phyloP scores from a whole-genome alignment of 2,329 filamentous ascomycete genomes.

The Dactylonectria macrodidyma region DNA sequence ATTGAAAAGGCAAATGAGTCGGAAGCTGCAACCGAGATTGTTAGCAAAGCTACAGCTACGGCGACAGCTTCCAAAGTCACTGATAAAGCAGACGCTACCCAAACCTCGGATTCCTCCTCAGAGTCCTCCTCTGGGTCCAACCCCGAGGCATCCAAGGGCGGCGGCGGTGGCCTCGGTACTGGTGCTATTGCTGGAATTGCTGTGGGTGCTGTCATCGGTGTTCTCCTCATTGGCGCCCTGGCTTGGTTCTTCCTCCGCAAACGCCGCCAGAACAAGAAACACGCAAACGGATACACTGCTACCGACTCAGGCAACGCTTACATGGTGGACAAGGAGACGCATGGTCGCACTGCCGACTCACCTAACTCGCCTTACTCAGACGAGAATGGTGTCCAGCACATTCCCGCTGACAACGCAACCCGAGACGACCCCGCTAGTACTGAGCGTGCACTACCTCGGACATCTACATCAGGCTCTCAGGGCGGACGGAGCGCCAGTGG shows the following conservation, averaged over 20 bases:
- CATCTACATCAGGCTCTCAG: conserved; percentile 36
- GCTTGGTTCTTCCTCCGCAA: conserved; percentile 62
- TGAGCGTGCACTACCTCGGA: conserved; percentile 31
- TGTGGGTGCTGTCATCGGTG: conserved; percentile 56
- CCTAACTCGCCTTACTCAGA: conserved; percentile 62
- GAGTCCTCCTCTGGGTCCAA: neutral
- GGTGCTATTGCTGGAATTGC: conserved; percentile 66
- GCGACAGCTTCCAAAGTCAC: neutral
- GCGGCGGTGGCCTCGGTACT: conserved; percentile 52
- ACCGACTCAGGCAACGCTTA: conserved; percentile 54
- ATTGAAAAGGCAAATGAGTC: neutral
- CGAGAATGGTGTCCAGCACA: conserved; percentile 50
- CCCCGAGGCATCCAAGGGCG: conserved; percentile 5
- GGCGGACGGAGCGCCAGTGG: conserved; percentile 34
- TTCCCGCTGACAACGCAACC: conserved; percentile 36
- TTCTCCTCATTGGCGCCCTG: conserved; percentile 57
- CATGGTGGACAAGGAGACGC: conserved; percentile 63
- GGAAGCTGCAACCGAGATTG: neutral
- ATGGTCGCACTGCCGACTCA: conserved; percentile 54
- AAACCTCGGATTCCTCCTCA: neutral
- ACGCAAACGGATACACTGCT: conserved; percentile 41
- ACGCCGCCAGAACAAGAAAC: conserved; percentile 49
- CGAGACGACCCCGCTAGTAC: conserved; percentile 27
- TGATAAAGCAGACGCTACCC: neutral
- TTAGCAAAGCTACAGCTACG: neutral